Base-by-base conservation (phyloP, 768 basidiomycete species). In the Gloeopeniophorella convolvens region DNA sequence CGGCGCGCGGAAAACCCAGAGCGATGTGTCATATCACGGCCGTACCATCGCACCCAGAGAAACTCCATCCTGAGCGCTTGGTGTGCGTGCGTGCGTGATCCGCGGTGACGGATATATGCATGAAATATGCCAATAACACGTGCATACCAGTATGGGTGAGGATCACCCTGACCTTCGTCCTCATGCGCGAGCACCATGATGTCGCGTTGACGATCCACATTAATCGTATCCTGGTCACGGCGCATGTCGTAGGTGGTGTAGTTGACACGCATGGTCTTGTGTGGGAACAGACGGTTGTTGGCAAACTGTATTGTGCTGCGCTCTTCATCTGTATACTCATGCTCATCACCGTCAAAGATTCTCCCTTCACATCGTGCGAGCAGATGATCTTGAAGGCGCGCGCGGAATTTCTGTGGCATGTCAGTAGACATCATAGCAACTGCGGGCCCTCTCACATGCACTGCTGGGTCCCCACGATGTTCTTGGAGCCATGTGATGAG, bases 171-270 rank as follows among this genome's bases (percentile, higher is more conserved):
- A 18, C 15, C 16, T 16, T 5, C 7, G n/a, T 60, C 42, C 9
- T 57, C 54, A 12, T 50, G 42, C 0, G 56, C 24, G 2, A 59
- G 54, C 2, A 59, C 21, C 63, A 67, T 63, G 39, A 77, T 44
- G 33, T 73, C 63, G 1, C 62, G 26, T 15, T 71, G 66, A 0
- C 60, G 69, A 0, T 55, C 35, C 15, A 69, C 66, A 40, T 75
- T 75, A 47, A 78, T 59, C 0, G 64, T 51, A 51, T 78, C 76
- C 47, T 75, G 72, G 3, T 57, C 60, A 0, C 69, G 60, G 13
- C 68, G 65, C 13, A 71, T 31, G 56, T 76, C 69, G 56, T 75
- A 76, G 0, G 69, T 71, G 0, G 72, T 73, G 54, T 70, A 72
- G 54, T 71, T 69, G 42, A 73, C 40, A 0, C 63, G 63, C 3